Percentiles rank a stretch among this genome's conserved stretches.
These are phyloP conservation scores for Arctium minus DNA, from an alignment of 129 eudicot species.

Conservation along the genomic window DNA sequence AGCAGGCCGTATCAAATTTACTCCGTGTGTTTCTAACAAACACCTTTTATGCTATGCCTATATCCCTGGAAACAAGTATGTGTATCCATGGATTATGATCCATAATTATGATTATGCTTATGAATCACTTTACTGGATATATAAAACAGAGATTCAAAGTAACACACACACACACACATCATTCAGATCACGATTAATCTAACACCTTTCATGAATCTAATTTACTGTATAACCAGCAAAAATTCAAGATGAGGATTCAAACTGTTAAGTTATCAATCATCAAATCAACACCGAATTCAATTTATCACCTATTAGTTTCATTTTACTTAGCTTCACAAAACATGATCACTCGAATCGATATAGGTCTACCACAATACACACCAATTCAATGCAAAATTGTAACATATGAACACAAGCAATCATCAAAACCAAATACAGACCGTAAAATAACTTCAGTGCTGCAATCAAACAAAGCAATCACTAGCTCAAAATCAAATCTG, in stretches of 20 bases:
- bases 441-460: not conserved
- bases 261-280: not conserved
- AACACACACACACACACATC: not conserved
- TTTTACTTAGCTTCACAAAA: not conserved
- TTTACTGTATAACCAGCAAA: not conserved
- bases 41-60: not conserved
- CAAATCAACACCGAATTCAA: not conserved
- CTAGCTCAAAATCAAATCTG: conserved; percentile 4
- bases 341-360: not conserved
- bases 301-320: not conserved
- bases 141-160: not conserved
- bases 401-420: conserved; percentile 3
- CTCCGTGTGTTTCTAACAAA: conserved; percentile 7
- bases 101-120: not conserved
- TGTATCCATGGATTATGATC: not conserved
- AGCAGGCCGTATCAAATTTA: not conserved
- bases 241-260: not conserved
- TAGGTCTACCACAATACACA: not conserved
- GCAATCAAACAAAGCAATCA: conserved; percentile 1
- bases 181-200: not conserved
- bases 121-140: not conserved
- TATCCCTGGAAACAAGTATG: not conserved
- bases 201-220: not conserved
- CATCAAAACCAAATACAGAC: not conserved
- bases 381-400: conserved; percentile 6